A percentile compares a stretch with the other conserved stretches of the same genome.
Evolutionary conservation across 441 rosid genomes (phyloP).

Genomic region (Pelargonium fulgidum): DNA sequence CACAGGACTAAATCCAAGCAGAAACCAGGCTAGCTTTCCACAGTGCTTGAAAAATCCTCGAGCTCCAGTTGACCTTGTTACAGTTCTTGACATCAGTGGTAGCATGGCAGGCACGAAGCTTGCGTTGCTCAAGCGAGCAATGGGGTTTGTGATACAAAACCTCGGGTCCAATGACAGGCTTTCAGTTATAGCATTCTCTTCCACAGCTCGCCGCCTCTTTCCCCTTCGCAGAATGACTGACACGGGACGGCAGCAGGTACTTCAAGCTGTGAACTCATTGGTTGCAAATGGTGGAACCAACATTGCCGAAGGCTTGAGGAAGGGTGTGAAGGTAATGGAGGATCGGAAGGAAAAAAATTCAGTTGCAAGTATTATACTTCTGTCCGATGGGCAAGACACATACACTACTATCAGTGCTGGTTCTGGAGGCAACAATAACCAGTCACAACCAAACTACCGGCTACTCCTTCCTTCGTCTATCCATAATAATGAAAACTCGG

Average conservation of each 20-base stretch:
- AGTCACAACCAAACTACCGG: constrained; percentile 52
- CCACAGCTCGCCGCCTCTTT: constrained; percentile 89
- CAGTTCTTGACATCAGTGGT: constrained; percentile 93
- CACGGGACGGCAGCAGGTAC: constrained; percentile 67
- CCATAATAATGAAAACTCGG: constrained; percentile 39
- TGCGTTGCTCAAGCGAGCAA: constrained; percentile 90
- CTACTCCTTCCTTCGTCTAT: constrained; percentile 63
- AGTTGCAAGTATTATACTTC: constrained; percentile 75
- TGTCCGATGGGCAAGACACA: constrained; percentile 93
- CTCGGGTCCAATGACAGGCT: constrained; percentile 87
- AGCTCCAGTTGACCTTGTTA: constrained; percentile 81
- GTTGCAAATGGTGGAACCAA: constrained; percentile 95
- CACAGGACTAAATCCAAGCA: constrained; percentile 26
- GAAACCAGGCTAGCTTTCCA: constrained; percentile 29
- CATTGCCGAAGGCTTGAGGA: constrained; percentile 90
- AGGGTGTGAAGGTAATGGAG: constrained; percentile 82
- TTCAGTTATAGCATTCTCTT: constrained; percentile 93
- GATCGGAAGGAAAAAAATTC: constrained; percentile 75
- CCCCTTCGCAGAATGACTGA: constrained; percentile 77
- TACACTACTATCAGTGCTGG: constrained; percentile 45
- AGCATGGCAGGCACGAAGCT: constrained; percentile 99
- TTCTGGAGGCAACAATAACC: constrained; percentile 25
- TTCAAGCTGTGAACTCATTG: constrained; percentile 83
- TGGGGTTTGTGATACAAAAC: constrained; percentile 98
- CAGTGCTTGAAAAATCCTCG: constrained; percentile 49